Evolutionary conservation across 2,329 filamentous ascomycete species (phyloP).

Genomic region (Exophiala phaeomuriformis): DNA sequence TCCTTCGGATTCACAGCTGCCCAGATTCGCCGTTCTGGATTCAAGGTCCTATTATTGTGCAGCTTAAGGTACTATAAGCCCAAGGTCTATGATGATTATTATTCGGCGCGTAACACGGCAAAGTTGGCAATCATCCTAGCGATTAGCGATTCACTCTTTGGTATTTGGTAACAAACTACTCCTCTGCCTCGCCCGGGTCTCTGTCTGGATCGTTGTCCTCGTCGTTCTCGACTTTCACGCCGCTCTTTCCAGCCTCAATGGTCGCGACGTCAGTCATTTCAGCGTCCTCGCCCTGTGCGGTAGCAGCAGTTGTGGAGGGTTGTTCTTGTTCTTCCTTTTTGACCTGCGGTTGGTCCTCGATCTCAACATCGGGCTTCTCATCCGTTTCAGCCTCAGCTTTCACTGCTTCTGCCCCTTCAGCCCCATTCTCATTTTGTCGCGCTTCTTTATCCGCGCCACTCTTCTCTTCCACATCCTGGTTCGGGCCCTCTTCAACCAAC

Average conservation of each 20-base stretch:
- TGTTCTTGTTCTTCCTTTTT: background rate
- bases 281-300: constrained; percentile 4
- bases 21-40: too few species aligned
- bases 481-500: constrained; percentile 12
- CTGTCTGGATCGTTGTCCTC: constrained; percentile 1
- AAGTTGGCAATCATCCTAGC: too few species aligned
- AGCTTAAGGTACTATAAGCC: too few species aligned
- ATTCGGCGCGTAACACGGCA: too few species aligned
- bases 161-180: background rate
- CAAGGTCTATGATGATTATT: too few species aligned
- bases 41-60: too few species aligned
- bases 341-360: background rate
- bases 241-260: background rate
- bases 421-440: background rate
- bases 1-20: too few species aligned
- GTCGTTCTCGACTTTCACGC: background rate
- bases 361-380: background rate
- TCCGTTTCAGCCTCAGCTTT: constrained; percentile 1
- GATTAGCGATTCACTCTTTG: too few species aligned
- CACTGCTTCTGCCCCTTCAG: background rate
- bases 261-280: constrained; percentile 13
- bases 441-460: background rate
- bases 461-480: constrained; percentile 7
- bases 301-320: background rate
- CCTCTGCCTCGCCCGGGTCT: constrained; percentile 5